phyloP scores from a whole-genome alignment of 257 asterid genomes.

The Oldenlandia corymbosa region DNA sequence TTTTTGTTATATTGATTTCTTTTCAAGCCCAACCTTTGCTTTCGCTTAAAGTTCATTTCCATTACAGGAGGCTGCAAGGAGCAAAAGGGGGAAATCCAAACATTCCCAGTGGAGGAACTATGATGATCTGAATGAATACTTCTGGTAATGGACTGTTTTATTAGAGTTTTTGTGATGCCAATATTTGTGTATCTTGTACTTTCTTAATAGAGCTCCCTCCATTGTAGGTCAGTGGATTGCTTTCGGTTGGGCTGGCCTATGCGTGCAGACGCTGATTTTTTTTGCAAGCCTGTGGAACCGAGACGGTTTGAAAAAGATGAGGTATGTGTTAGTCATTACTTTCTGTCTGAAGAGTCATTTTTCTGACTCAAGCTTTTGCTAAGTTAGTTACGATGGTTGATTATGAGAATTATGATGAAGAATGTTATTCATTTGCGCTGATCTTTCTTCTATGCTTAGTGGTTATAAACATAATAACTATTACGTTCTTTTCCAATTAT shows the following conservation, averaged over 20 bases:
- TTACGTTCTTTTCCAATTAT: not conserved
- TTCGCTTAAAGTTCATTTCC: constrained; percentile 7
- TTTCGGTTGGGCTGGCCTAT: constrained; percentile 99
- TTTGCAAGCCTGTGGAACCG: constrained; percentile 50
- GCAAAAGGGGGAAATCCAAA: constrained; percentile 78
- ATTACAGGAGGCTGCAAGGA: constrained; percentile 86
- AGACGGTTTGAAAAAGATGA: constrained; percentile 55
- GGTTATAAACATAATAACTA: not conserved
- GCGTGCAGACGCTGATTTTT: constrained; percentile 99
- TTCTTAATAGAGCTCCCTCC: constrained; percentile 15
- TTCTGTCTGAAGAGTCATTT: not conserved
- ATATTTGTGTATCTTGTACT: constrained; percentile 1
- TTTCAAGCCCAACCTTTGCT: constrained; percentile 8
- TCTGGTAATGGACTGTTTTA: constrained; percentile 49
- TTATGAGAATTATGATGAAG: not conserved
- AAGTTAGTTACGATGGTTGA: not conserved
- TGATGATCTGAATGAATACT: constrained; percentile 95
- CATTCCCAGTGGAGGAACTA: constrained; percentile 99
- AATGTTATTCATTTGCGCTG: not conserved
- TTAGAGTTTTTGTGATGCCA: constrained; percentile 9
- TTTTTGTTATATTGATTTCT: constrained; percentile 1
- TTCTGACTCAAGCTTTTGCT: not conserved
- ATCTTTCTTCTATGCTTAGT: not conserved
- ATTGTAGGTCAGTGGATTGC: constrained; percentile 90
- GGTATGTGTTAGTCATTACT: constrained; percentile 36